Percentiles rank a stretch among this genome's conserved stretches.
phyloP scores from a whole-genome alignment of 2,329 filamentous ascomycete genomes.

The Setomelanomma holmii region DNA sequence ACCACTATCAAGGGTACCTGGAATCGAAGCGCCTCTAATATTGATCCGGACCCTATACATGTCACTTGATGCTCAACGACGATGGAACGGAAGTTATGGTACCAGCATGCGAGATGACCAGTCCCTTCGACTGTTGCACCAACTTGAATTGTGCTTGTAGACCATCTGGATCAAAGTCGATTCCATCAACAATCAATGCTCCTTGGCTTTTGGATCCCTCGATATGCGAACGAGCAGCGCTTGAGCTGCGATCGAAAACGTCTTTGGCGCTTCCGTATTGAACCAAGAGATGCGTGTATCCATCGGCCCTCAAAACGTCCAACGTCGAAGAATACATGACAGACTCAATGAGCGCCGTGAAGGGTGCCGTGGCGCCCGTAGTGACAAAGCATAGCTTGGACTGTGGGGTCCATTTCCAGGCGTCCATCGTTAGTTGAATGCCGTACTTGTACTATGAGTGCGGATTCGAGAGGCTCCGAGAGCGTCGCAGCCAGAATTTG shows the following conservation, averaged over 20 bases:
- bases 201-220: slow-evolving; percentile 4
- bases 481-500: no score
- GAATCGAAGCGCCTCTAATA: slow-evolving; percentile 80
- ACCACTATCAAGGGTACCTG: slow-evolving; percentile 85
- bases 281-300: slow-evolving; percentile 75
- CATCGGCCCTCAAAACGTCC: slow-evolving; percentile 60
- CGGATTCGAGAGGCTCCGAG: no score
- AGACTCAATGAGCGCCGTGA: slow-evolving; percentile 72
- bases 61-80: slow-evolving; percentile 4
- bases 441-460: no score
- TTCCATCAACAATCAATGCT: slow-evolving; percentile 60
- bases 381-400: slow-evolving; percentile 78
- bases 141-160: slow-evolving; percentile 66
- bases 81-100: slow-evolving; percentile 17
- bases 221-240: slow-evolving; percentile 20
- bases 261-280: slow-evolving; percentile 77
- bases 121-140: slow-evolving; percentile 65
- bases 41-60: slow-evolving; percentile 81
- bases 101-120: slow-evolving; percentile 92
- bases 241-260: slow-evolving; percentile 56
- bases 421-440: slow-evolving; percentile 18
- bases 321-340: slow-evolving; percentile 71
- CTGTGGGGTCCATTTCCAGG: slow-evolving; percentile 27
- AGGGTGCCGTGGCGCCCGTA: slow-evolving; percentile 88
- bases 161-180: slow-evolving; percentile 70